A percentile compares a stretch with the other conserved stretches of the same genome.
These are phyloP conservation scores for Podaxis pistillaris DNA, from an alignment of 768 basidiomycete genomes.

Conservation along the genomic window DNA sequence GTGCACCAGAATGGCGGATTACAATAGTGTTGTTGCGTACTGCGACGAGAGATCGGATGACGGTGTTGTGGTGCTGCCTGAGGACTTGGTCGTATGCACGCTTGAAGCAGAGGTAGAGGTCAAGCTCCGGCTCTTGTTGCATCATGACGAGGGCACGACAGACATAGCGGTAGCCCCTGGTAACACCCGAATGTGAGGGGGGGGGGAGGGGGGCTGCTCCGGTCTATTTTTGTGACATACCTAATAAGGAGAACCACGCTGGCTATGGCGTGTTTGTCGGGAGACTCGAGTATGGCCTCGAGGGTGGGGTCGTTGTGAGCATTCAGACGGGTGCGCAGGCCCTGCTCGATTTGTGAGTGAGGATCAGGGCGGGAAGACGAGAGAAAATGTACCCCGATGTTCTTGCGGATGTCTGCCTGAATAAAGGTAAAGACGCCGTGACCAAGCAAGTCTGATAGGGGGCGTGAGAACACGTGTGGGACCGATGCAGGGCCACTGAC, in stretches of 20 bases:
- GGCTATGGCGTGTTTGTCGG: constrained; percentile 48
- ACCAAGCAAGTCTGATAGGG: constrained; percentile 58
- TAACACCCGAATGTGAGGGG: neutral
- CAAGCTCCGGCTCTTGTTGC: constrained; percentile 50
- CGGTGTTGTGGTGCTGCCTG: constrained; percentile 61
- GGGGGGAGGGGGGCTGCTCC: neutral
- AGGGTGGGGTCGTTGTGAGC: constrained; percentile 45
- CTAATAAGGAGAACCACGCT: constrained; percentile 67
- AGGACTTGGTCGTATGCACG: constrained; percentile 69
- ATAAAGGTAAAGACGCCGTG: constrained; percentile 72
- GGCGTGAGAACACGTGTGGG: constrained; percentile 14
- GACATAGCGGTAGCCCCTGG: constrained; percentile 66
- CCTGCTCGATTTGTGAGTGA: constrained; percentile 35
- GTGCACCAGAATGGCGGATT: constrained; percentile 10
- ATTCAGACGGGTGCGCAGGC: constrained; percentile 58
- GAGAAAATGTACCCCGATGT: constrained; percentile 51
- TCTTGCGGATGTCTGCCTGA: constrained; percentile 65
- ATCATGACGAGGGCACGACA: constrained; percentile 66
- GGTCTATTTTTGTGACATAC: constrained; percentile 29
- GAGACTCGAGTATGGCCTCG: constrained; percentile 53
- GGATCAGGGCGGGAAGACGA: constrained; percentile 13
- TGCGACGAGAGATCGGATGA: constrained; percentile 62
- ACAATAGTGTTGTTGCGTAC: constrained; percentile 35
- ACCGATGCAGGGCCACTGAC: constrained; percentile 33
- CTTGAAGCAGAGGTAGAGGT: constrained; percentile 68